Base-by-base conservation (phyloP, 2,329 filamentous ascomycete genomes). In the Nemania serpens region DNA sequence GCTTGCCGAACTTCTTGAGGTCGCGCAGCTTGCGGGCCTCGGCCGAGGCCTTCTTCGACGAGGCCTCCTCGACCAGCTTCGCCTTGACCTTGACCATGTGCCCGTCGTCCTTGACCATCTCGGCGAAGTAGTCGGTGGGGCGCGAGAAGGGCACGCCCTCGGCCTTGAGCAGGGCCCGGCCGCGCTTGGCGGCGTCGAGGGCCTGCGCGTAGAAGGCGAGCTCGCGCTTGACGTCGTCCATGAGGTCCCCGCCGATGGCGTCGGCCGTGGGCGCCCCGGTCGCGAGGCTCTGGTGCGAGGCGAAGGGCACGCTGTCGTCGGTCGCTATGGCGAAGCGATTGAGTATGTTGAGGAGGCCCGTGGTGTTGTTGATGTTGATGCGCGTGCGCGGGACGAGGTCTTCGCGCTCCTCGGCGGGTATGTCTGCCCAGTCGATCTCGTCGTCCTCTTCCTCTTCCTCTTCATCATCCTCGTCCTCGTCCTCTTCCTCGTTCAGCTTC, bases 1-100 rank as follows among this genome's bases (percentile, higher is more conserved):
- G 91, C 82, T 99, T 99, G 75, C 95, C 95, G 75, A 98, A 99
- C 81, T 98, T 99, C 88, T 97, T 98, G 71, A 98, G 82, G 76
- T 99, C 95, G 66, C 95, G 85, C 80, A 94, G 89, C 79, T 93
- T 93, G 75, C 93, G 87, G 6, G 95, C 95, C 77, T 99, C 95
- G 22, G 91, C 88, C 29, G 92, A 86, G 0, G 95, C 94, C 82
- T 97, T 97, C 84, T 97, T 97, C 63, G 87, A 83, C 11, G 94
- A 91, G 0, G 94, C 95, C 73, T 96, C 92, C 72, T 98, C 93
- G 64, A 97, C 84, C 71, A 98, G 81, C 83, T 96, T 96, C 72
- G 89, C 87, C 83, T 96, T 96, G 75, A 99, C 91, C 83, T 91
- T 93, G 75, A 91, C 91, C 95, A 99, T 99, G 77, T 97, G 95